Percentiles rank a stretch among this genome's conserved stretches.
phyloP scores from a whole-genome alignment of 2,329 filamentous ascomycete species.

The Emericellopsis cladophorae region DNA sequence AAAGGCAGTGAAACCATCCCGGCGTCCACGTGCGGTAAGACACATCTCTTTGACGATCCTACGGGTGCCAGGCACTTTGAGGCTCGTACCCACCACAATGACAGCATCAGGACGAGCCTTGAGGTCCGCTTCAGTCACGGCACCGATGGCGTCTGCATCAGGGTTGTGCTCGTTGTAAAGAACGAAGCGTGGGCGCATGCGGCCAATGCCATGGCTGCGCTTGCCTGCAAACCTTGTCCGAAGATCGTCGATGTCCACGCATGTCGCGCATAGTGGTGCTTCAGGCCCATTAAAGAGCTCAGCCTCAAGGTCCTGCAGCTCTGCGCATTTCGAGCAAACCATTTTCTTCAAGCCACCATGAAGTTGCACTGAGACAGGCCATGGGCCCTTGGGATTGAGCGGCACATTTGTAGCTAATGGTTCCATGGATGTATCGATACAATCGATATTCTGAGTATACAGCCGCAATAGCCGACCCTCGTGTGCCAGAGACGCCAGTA shows the following conservation, averaged over 20 bases:
- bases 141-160: slow-evolving; percentile 90
- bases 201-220: slow-evolving; percentile 85
- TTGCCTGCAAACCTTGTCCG: slow-evolving; percentile 69
- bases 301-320: slow-evolving; percentile 63
- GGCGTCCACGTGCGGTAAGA: slow-evolving; percentile 66
- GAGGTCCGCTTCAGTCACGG: slow-evolving; percentile 76
- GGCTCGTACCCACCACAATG: slow-evolving; percentile 86
- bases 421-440: slow-evolving; percentile 73
- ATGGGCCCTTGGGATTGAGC: slow-evolving; percentile 70
- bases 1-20: slow-evolving; percentile 83
- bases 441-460: slow-evolving; percentile 95
- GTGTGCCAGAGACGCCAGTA: slow-evolving; percentile 78
- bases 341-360: slow-evolving; percentile 92
- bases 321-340: slow-evolving; percentile 87
- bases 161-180: slow-evolving; percentile 97
- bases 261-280: slow-evolving; percentile 67
- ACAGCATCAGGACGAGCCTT: slow-evolving; percentile 79
- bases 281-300: slow-evolving; percentile 74
- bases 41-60: slow-evolving; percentile 87
- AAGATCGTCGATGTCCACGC: slow-evolving; percentile 61
- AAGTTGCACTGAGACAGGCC: slow-evolving; percentile 86
- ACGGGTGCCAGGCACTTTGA: slow-evolving; percentile 89
- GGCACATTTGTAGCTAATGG: slow-evolving; percentile 74
- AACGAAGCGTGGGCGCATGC: slow-evolving; percentile 82
- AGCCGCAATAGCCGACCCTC: slow-evolving; percentile 80